These are phyloP conservation scores for Solanum pennellii DNA, from an alignment of 257 asterid species.

Conservation along the genomic window DNA sequence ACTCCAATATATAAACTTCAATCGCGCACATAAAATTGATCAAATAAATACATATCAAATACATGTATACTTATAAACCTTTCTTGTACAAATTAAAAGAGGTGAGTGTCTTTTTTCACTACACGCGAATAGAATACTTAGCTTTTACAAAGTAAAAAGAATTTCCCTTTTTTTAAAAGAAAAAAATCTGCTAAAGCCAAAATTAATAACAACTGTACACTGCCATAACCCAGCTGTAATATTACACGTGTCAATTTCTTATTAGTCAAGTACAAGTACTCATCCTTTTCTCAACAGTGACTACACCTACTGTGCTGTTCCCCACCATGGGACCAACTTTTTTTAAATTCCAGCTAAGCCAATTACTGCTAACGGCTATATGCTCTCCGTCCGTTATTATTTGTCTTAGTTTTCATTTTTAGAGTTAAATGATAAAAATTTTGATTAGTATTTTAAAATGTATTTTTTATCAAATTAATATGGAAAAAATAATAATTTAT, in stretches of 20 bases:
- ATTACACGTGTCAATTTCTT: slow-evolving; percentile 9
- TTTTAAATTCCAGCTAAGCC: slow-evolving; percentile 24
- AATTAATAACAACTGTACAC: slow-evolving; percentile 41
- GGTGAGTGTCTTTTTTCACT: background rate
- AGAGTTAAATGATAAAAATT: no score
- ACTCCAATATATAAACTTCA: no score
- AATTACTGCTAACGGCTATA: slow-evolving; percentile 33
- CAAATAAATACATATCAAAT: no score
- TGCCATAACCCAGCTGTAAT: slow-evolving; percentile 44
- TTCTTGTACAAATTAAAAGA: background rate
- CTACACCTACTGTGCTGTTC: slow-evolving; percentile 29
- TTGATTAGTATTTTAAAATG: no score
- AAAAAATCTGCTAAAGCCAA: slow-evolving; percentile 24
- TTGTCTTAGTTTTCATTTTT: no score
- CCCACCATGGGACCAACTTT: slow-evolving; percentile 9
- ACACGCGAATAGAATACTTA: background rate
- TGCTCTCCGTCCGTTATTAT: rapidly evolving
- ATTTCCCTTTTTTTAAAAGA: background rate
- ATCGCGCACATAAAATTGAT: no score
- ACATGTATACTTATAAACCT: background rate
- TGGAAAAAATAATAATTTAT: no score
- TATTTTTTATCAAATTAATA: no score
- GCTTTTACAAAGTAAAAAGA: background rate
- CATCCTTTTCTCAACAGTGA: slow-evolving; percentile 35
- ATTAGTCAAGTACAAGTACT: slow-evolving; percentile 19